Conservation (phyloP, 306 rosid genomes). For the Citrullus colocynthis region DNA sequence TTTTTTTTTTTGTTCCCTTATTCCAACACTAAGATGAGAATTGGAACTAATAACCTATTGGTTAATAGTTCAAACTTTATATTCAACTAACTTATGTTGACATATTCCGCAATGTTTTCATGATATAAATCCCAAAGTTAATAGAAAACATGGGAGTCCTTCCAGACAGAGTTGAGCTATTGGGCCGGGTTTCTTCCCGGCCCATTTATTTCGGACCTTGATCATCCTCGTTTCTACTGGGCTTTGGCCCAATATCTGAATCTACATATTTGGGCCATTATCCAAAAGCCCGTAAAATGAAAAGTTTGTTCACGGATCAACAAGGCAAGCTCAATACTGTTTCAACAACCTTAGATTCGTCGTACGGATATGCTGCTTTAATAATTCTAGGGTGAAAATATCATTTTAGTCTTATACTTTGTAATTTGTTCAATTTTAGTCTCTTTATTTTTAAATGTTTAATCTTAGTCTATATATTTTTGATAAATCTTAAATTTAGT, state of each 20-base stretch:
- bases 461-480: no score
- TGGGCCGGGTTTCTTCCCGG: background rate
- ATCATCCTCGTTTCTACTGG: background rate
- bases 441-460: no score
- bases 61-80: no score
- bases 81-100: no score
- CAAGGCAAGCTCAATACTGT: background rate
- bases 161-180: background rate
- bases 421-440: no score
- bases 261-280: background rate
- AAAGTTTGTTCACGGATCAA: background rate
- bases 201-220: background rate
- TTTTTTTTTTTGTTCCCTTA: rapidly evolving
- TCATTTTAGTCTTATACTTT: no score
- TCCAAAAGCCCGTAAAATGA: background rate
- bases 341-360: background rate
- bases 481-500: no score
- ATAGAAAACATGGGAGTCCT: background rate
- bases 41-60: no score
- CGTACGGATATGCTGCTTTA: background rate
- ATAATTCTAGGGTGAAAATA: background rate
- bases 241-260: background rate
- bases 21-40: no score
- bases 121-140: no score
- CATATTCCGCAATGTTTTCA: no score